A percentile compares a stretch with the other conserved stretches of the same genome.
phyloP scores from a whole-genome alignment of 495 filamentous ascomycete species.

The Chaetomium fimeti region DNA sequence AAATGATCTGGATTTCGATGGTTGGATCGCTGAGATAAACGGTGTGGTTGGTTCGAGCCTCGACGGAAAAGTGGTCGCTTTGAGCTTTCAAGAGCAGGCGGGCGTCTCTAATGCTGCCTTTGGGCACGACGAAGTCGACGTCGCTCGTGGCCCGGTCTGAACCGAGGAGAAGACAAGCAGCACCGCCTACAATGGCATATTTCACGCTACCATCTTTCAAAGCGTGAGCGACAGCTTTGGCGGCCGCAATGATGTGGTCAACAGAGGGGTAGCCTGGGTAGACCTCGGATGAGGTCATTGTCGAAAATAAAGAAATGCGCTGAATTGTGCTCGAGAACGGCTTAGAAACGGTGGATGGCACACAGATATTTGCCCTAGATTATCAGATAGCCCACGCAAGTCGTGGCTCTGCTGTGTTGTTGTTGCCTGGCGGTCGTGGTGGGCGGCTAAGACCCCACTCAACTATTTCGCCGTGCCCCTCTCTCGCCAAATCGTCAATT shows the following conservation, averaged over 20 bases:
- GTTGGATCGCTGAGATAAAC: neutral
- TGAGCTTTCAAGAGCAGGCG: neutral
- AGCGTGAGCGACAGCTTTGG: neutral
- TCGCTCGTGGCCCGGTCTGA: neutral
- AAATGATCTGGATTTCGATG: conserved; percentile 10
- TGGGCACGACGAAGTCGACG: conserved; percentile 13
- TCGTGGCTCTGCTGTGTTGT: no score
- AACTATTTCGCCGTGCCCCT: no score
- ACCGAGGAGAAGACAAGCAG: conserved; percentile 5
- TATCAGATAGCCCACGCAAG: no score
- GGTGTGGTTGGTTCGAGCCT: conserved; percentile 5
- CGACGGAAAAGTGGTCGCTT: neutral
- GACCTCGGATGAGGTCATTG: no score
- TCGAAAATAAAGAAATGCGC: no score
- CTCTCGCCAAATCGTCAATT: no score
- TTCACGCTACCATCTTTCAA: neutral
- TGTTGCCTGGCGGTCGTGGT: no score
- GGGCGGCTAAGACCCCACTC: no score
- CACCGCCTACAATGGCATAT: conserved; percentile 4
- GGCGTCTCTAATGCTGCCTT: neutral
- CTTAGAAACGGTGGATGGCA: no score
- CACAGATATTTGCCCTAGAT: no score
- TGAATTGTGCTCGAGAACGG: no score
- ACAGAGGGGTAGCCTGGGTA: neutral
- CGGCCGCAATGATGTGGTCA: neutral